A percentile compares a stretch with the other conserved stretches of the same genome.
These are phyloP conservation scores for Emergomyces pasteurianus DNA, from an alignment of 2,329 filamentous ascomycete genomes.

Conservation along the genomic window DNA sequence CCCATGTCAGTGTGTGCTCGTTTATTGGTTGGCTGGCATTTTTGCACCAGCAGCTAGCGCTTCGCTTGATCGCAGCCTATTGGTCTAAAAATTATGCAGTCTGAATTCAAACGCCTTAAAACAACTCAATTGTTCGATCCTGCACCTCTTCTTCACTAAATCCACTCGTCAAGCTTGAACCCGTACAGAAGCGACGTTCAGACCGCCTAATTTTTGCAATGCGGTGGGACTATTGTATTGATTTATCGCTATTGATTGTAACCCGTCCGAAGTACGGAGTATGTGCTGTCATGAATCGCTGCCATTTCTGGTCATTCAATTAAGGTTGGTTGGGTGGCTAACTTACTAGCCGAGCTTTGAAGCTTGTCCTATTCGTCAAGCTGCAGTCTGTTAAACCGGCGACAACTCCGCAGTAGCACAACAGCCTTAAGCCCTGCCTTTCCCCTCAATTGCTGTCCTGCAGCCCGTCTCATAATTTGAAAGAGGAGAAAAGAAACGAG, in stretches of 20 bases:
- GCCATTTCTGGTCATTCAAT: background rate
- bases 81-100: background rate
- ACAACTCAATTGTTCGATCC: background rate
- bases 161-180: background rate
- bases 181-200: background rate
- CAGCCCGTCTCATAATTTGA: background rate
- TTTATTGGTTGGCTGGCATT: background rate
- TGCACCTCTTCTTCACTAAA: background rate
- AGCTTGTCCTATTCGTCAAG: background rate
- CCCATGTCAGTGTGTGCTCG: background rate
- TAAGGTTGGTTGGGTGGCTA: background rate
- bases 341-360: background rate
- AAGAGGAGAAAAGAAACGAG: background rate
- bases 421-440: background rate
- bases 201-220: background rate
- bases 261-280: background rate
- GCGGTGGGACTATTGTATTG: background rate
- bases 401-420: no score
- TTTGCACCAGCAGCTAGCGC: no score
- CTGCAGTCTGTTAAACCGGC: background rate
- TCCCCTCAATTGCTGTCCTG: background rate
- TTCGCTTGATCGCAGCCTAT: background rate
- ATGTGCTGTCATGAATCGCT: background rate
- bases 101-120: background rate
- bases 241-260: background rate